These are phyloP conservation scores for Dactylonectria macrodidyma DNA, from an alignment of 2,329 filamentous ascomycete genomes.

Conservation along the genomic window DNA sequence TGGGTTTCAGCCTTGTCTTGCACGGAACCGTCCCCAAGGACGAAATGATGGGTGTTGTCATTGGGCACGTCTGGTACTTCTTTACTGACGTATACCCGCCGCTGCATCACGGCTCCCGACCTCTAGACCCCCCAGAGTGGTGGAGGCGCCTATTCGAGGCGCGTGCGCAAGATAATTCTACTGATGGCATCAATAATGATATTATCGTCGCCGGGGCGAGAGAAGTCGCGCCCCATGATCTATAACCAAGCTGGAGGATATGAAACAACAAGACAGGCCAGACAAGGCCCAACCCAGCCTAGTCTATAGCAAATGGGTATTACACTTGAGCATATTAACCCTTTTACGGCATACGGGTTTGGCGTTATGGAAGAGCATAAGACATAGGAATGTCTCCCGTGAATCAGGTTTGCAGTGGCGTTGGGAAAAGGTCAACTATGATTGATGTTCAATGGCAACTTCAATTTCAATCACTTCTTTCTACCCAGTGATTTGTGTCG, in stretches of 20 bases:
- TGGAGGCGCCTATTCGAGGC: conserved; percentile 89
- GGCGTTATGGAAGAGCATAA: conserved; percentile 36
- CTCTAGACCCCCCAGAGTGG: conserved; percentile 90
- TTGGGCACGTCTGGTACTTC: conserved; percentile 98
- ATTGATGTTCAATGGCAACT: neutral
- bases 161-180: conserved; percentile 62
- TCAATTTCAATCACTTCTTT: neutral
- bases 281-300: neutral
- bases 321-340: conserved; percentile 7
- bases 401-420: conserved; percentile 28
- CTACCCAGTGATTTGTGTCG: neutral
- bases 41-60: conserved; percentile 94
- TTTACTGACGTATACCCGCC: conserved; percentile 97
- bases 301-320: conserved; percentile 28
- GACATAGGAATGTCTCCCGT: conserved; percentile 19
- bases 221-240: conserved; percentile 46
- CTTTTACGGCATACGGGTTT: conserved; percentile 16
- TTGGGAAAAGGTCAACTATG: conserved; percentile 17
- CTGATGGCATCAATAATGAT: conserved; percentile 72
- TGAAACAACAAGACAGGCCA: neutral
- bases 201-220: conserved; percentile 70
- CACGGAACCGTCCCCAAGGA: conserved; percentile 93
- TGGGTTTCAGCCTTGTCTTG: conserved; percentile 92
- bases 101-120: conserved; percentile 85
- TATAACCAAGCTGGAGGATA: conserved; percentile 23